These are phyloP conservation scores for Rubroshorea leprosula DNA, from an alignment of 345 rosid species.

Conservation along the genomic window DNA sequence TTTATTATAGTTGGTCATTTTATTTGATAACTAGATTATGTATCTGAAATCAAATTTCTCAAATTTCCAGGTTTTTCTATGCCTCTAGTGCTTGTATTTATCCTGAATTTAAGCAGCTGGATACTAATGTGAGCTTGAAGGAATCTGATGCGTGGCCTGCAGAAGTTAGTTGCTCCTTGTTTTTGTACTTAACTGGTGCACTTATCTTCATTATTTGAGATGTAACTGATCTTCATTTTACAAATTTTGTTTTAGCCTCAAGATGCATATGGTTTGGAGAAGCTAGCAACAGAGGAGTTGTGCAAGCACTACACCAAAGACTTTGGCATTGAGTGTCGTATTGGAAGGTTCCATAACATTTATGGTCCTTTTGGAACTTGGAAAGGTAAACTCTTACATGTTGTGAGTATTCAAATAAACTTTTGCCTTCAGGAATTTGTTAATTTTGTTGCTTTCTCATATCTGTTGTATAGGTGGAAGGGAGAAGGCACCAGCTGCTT, in stretches of 20 bases:
- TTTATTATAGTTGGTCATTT: too few relatives aligned
- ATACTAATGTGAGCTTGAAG: slow-evolving; percentile 95
- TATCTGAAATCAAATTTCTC: slow-evolving; percentile 9
- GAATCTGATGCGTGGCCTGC: slow-evolving; percentile 99
- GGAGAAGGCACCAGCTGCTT: slow-evolving; percentile 99
- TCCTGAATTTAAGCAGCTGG: slow-evolving; percentile 97
- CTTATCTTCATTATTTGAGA: neutral
- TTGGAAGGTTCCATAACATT: slow-evolving; percentile 97
- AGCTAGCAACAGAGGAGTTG: slow-evolving; percentile 95
- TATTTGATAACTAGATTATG: neutral
- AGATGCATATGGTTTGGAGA: slow-evolving; percentile 99
- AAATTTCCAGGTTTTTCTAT: slow-evolving; percentile 77
- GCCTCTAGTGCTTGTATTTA: slow-evolving; percentile 99
- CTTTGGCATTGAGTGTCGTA: slow-evolving; percentile 90
- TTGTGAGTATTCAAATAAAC: neutral
- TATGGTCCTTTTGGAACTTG: slow-evolving; percentile 99
- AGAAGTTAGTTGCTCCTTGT: slow-evolving; percentile 55
- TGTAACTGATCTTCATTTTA: neutral
- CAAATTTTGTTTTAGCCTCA: slow-evolving; percentile 67
- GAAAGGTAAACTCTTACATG: slow-evolving; percentile 61
- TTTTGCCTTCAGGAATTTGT: slow-evolving; percentile 2
- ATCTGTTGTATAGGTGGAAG: slow-evolving; percentile 72
- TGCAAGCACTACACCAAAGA: slow-evolving; percentile 98
- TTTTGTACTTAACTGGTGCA: neutral
- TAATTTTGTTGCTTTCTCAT: neutral